Percentiles rank a stretch among this genome's conserved stretches.
Evolutionary conservation across 805 yeast species (phyloP).

Genomic region (Phaffomyces antillensis): DNA sequence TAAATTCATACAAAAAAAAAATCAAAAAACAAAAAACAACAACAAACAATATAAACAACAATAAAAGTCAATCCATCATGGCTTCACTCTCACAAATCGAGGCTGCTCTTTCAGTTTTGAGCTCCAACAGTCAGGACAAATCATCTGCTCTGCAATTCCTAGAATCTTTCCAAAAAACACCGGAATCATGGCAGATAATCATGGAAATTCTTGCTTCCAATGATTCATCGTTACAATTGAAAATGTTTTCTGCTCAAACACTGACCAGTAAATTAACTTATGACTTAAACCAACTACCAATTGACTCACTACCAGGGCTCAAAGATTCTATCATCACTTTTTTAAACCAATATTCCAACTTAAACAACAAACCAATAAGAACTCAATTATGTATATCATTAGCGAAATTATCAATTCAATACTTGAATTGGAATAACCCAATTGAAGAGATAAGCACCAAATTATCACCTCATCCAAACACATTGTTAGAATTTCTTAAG

Average conservation of each 20-base stretch:
- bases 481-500: conserved; percentile 71
- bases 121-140: conserved; percentile 26
- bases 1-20: no score
- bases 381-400: conserved; percentile 79
- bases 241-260: conserved; percentile 88
- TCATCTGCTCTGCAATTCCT: conserved; percentile 46
- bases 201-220: conserved; percentile 42
- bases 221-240: conserved; percentile 41
- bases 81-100: conserved; percentile 11
- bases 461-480: conserved; percentile 28
- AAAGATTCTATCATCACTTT: conserved; percentile 61
- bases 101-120: conserved; percentile 21
- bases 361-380: conserved; percentile 50
- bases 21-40: background rate
- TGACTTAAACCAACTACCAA: conserved; percentile 74
- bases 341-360: conserved; percentile 39
- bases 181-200: conserved; percentile 71
- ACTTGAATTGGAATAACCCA: conserved; percentile 63
- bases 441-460: conserved; percentile 55
- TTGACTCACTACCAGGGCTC: conserved; percentile 46
- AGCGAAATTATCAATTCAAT: conserved; percentile 77
- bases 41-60: background rate
- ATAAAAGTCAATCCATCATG: background rate
- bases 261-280: conserved; percentile 75
- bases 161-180: conserved; percentile 77